These are phyloP conservation scores for Marasmius tenuissimus DNA, from an alignment of 1,284 basidiomycete species.

Conservation along the genomic window DNA sequence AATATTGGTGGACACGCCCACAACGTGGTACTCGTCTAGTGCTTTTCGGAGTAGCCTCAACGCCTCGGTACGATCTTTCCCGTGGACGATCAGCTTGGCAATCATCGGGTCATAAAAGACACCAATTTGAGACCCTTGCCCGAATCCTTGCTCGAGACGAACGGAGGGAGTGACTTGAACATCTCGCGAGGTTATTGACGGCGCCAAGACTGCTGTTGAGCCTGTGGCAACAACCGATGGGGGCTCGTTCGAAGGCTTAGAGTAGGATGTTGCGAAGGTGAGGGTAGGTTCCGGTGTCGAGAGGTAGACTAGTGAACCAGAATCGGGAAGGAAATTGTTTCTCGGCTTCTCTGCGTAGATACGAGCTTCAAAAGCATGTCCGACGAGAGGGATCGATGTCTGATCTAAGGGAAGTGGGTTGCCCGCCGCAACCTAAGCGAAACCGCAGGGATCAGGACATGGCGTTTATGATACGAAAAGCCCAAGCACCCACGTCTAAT, in stretches of 20 bases:
- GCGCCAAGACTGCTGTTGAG: constrained; percentile 28
- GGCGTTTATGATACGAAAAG: not conserved
- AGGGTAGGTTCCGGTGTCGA: constrained; percentile 73
- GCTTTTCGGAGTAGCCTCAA: constrained; percentile 78
- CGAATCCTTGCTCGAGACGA: constrained; percentile 91
- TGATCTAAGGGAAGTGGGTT: constrained; percentile 83
- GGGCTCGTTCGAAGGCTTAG: constrained; percentile 21
- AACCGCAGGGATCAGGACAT: not conserved
- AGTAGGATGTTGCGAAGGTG: constrained; percentile 51
- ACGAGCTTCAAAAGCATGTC: constrained; percentile 94
- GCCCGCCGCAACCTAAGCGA: constrained; percentile 77
- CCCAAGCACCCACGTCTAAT: constrained; percentile 56
- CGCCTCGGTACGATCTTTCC: constrained; percentile 84
- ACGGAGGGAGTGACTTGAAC: constrained; percentile 57
- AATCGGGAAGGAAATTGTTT: constrained; percentile 91
- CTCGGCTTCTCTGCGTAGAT: constrained; percentile 97
- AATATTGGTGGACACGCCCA: constrained; percentile 89
- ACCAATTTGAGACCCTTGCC: constrained; percentile 83
- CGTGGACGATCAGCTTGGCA: constrained; percentile 90
- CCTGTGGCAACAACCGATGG: constrained; percentile 22
- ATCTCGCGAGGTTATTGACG: constrained; percentile 38
- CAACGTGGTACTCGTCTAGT: constrained; percentile 86
- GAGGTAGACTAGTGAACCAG: constrained; percentile 79
- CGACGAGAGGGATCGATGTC: constrained; percentile 77
- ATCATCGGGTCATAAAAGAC: constrained; percentile 97